Base-by-base conservation (phyloP, 257 asterid genomes). In the Lycium barbarum region DNA sequence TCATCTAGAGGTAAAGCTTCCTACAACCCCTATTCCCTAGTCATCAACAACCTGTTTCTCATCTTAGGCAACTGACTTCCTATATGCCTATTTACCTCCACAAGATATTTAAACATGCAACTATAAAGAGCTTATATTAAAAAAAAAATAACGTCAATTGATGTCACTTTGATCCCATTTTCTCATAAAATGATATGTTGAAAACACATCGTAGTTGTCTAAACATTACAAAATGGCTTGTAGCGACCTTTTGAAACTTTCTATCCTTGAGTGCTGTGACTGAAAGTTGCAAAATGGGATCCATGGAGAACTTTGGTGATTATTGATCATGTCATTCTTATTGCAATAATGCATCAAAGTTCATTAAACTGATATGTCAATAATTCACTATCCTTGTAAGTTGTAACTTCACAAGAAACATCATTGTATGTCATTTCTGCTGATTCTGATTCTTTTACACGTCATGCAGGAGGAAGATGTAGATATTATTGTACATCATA, bases 391-490 rank as follows among this genome's bases (percentile, higher is more conserved):
- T 76, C 26, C 59, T 51, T 76, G 63, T 51, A 51, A 51, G 45
- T 51, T 76, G 82, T 51, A 51, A 76, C 62, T 26, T 76, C 22
- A 12, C 26, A 26, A 5, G 15, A 6, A 74, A 14, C 65, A 4
- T 68, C 5, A 83, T 18, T 57, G 38, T 68, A 40, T 20, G 4
- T 9, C 45, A 81, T 11, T 57, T 68, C 33, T 83, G 66, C 55
- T 68, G 12, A 22, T 15, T 51, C 43, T 70, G 47, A 40, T 57
- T 85, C 82, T 70, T 58, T 84, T 82, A 2, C 63, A 62, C 38
- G 12, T 45, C 83, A 45, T 88, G 87, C 88, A 93, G 98, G 98
- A 92, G 88, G 98, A 93, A 88, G 95, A 93, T 89, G 93, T 91
- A 9, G 94, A 93, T 38, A 83, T 95, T 68, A 88, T 95, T 72